Base-by-base conservation (phyloP, 768 basidiomycete species). In the Amylocystis lapponica region DNA sequence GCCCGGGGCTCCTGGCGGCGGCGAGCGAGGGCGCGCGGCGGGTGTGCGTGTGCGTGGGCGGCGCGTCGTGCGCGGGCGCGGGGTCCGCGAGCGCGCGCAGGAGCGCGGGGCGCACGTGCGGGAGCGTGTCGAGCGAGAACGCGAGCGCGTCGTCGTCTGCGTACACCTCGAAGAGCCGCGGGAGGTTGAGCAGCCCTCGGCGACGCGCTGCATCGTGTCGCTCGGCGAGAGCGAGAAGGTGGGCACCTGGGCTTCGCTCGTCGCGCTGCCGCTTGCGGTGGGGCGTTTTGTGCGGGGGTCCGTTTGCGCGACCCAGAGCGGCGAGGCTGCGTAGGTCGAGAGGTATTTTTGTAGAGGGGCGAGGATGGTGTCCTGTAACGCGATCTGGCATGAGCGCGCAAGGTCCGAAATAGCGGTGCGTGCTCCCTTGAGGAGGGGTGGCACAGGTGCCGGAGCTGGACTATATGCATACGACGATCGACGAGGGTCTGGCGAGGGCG, bases 111-210 rank as follows among this genome's bases (percentile, higher is more conserved):
- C 86, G 79, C 38, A 87, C 60, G 53, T 79, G 78, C 0, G 86
- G 90, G 9, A 97, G 67, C 5, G 86, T 90, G 36, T 84, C 80
- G 30, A 97, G 69, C 27, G 89, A 91, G 63, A 93, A 96, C 2
- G 82, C 78, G 8, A 97, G 74, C 9, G 90, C 88, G 47, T 93
- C 91, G 59, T 97, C 93, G 45, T 85, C 83, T 6, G 86, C 89
- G 56, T 96, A 95, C 14, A 94, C 86, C 62, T 98, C 94, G 57
- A 98, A 96, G 13, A 98, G 68, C 43, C 93, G 68, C 2, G 95
- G 91, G 3, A 99, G 77, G 65, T 95, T 96, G 25, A 97, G 71
- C 26, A 99, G 66, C 93, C 92, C 57, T 98, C 96, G 2, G 89
- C 87, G 25, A 97, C 83, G 45, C 82, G 80, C 47, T 93, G 87